These are phyloP conservation scores for Zychaea mexicana DNA, from an alignment of 371 early-diverging fungal species.

Conservation along the genomic window DNA sequence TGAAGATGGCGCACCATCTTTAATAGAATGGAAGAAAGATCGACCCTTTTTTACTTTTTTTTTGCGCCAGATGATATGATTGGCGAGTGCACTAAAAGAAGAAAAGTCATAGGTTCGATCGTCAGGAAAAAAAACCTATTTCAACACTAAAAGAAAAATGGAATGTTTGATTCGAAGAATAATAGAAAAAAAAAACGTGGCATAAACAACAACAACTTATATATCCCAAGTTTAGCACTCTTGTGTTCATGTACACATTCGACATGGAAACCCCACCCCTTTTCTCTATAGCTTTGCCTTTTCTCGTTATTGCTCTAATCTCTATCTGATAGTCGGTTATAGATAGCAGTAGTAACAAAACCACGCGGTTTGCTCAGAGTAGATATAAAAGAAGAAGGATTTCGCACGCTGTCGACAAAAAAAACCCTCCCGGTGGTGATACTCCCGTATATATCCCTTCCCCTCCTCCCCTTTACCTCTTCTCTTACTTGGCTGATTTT, in stretches of 20 bases:
- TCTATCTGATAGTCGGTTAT: no score
- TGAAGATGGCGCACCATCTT: background rate
- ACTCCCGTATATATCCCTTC: no score
- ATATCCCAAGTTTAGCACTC: background rate
- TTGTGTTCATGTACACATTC: background rate
- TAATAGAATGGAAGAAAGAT: no score
- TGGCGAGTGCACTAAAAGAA: background rate
- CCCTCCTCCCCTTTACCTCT: no score
- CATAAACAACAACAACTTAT: background rate
- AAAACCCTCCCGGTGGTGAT: background rate
- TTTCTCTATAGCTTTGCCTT: no score
- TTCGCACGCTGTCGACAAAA: no score
- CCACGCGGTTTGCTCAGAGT: no score
- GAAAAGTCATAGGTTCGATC: background rate
- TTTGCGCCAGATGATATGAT: background rate
- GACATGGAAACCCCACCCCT: background rate
- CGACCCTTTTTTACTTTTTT: background rate
- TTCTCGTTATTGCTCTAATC: no score
- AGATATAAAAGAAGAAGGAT: no score
- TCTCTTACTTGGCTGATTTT: no score
- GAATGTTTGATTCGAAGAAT: constrained; percentile 7
- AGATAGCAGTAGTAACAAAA: background rate
- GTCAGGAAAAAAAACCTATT: background rate
- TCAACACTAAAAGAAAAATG: background rate
- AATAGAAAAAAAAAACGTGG: constrained; percentile 5